Evolutionary conservation across 306 rosid genomes (phyloP).

Genomic region (Coriaria nepalensis): DNA sequence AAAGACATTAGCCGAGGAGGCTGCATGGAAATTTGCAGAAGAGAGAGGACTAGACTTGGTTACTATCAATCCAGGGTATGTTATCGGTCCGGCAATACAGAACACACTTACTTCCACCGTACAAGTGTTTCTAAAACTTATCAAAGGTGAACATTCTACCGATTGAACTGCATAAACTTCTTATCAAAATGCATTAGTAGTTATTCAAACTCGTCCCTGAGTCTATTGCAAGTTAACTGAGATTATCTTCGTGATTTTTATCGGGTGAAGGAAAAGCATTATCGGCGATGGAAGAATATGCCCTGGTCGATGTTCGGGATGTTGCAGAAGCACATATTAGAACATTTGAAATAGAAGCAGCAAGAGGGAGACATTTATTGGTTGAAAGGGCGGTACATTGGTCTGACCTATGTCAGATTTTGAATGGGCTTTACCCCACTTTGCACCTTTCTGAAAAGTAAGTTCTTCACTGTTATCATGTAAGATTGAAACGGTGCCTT

Average conservation of each 20-base stretch:
- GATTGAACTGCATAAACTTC: not conserved
- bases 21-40: constrained; percentile 17
- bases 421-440: constrained; percentile 29
- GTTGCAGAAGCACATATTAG: constrained; percentile 55
- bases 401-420: constrained; percentile 26
- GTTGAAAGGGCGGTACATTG: constrained; percentile 24
- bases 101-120: constrained; percentile 4
- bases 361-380: constrained; percentile 46
- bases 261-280: no score
- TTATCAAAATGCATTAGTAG: no score
- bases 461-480: constrained; percentile 5
- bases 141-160: not conserved
- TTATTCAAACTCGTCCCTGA: no score
- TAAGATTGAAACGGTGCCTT: no score
- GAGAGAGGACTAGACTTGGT: constrained; percentile 17
- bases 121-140: not conserved
- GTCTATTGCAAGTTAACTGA: no score
- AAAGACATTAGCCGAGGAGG: constrained; percentile 16
- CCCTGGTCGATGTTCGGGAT: constrained; percentile 41
- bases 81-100: constrained; percentile 17
- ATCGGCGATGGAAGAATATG: no score
- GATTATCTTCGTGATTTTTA: no score
- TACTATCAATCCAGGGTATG: constrained; percentile 2
- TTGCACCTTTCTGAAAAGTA: constrained; percentile 37
- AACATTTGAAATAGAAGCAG: constrained; percentile 50